Conservation (phyloP, 2,329 filamentous ascomycete genomes). For the Colletotrichum noveboracense region DNA sequence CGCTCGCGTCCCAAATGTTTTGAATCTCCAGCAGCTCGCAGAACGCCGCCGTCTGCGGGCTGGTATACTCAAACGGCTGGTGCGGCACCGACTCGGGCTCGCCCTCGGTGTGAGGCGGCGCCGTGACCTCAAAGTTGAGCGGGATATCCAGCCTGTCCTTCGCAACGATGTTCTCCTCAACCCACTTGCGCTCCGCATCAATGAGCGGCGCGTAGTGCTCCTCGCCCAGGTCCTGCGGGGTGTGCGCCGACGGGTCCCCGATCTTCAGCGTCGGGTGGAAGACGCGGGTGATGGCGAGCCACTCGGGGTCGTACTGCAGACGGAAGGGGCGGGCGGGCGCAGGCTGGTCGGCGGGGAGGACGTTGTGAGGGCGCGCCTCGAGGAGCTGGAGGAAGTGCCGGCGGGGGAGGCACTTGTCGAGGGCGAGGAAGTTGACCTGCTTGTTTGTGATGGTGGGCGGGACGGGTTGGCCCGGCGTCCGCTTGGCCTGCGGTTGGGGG, state of each 20-base stretch:
- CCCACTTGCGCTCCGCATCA: constrained; percentile 75
- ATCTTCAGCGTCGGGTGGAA: constrained; percentile 72
- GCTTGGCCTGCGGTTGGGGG: constrained; percentile 37
- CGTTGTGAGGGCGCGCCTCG: constrained; percentile 55
- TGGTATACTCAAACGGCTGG: constrained; percentile 83
- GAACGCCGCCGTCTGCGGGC: constrained; percentile 83
- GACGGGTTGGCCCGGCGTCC: constrained; percentile 64
- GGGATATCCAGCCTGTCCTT: constrained; percentile 71
- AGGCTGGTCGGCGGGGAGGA: constrained; percentile 5
- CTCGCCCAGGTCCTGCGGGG: constrained; percentile 70
- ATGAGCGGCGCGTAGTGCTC: constrained; percentile 72
- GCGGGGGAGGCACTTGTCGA: constrained; percentile 88
- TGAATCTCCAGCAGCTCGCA: constrained; percentile 79
- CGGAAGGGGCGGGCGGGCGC: constrained; percentile 52
- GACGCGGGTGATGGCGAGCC: constrained; percentile 89
- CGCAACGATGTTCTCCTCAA: constrained; percentile 75
- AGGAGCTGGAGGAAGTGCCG: constrained; percentile 84
- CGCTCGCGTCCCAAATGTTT: constrained; percentile 76
- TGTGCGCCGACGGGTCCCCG: constrained; percentile 60
- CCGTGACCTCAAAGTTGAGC: constrained; percentile 77
- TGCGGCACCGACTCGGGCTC: constrained; percentile 62
- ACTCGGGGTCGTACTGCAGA: constrained; percentile 88
- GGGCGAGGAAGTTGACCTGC: constrained; percentile 81
- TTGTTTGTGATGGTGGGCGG: constrained; percentile 79
- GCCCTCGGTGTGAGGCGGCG: constrained; percentile 69